These are phyloP conservation scores for Umbelopsis sp. DNA, from an alignment of 371 early-diverging fungal species.

Conservation along the genomic window DNA sequence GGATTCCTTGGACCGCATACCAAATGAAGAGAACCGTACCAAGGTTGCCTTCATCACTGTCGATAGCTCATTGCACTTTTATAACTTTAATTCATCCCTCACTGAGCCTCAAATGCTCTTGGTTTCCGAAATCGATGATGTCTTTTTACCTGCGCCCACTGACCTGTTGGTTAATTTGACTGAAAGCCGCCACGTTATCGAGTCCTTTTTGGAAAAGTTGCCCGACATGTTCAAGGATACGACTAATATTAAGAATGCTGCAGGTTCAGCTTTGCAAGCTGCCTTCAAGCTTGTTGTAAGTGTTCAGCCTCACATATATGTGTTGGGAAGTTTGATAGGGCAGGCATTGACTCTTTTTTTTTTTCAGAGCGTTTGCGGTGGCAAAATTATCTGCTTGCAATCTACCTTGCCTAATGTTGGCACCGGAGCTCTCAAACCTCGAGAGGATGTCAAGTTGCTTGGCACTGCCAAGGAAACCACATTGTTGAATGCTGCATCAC, in stretches of 20 bases:
- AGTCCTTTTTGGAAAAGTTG: constrained; percentile 73
- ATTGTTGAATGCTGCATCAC: constrained; percentile 79
- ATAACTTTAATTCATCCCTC: constrained; percentile 67
- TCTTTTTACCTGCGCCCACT: constrained; percentile 83
- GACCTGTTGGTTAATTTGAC: constrained; percentile 86
- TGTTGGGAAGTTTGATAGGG: neutral
- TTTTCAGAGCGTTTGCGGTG: constrained; percentile 75
- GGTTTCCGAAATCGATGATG: constrained; percentile 89
- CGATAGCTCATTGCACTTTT: constrained; percentile 89
- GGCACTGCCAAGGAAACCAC: constrained; percentile 89
- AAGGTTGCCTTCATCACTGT: constrained; percentile 90
- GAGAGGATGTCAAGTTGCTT: constrained; percentile 85
- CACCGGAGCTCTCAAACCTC: constrained; percentile 78
- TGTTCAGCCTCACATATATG: neutral
- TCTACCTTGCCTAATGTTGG: constrained; percentile 82
- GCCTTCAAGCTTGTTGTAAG: constrained; percentile 81
- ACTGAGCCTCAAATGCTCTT: constrained; percentile 93
- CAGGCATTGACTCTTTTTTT: neutral
- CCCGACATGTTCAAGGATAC: constrained; percentile 86
- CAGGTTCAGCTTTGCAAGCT: constrained; percentile 87
- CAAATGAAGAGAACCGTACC: constrained; percentile 88
- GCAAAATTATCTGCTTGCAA: constrained; percentile 89
- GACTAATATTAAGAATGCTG: constrained; percentile 72
- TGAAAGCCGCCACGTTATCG: constrained; percentile 73
- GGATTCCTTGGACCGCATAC: constrained; percentile 84